Base-by-base conservation (phyloP, 1,139 yeast genomes). In the Scheffersomyces lignicola region DNA sequence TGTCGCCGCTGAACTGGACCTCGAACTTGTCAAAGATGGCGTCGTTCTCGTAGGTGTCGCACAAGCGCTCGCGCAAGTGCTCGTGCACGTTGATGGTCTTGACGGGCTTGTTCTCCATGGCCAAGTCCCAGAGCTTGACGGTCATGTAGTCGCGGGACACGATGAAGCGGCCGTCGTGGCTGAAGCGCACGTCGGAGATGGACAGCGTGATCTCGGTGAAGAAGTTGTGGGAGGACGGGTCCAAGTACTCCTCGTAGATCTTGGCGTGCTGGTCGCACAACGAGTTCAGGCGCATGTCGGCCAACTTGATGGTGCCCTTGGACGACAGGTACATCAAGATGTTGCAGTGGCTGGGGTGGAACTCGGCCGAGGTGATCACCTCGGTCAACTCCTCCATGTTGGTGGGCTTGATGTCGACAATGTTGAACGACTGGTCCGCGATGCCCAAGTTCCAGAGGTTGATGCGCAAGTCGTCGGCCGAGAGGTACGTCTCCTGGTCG, bases 331-430 rank as follows among this genome's bases (percentile, higher is more conserved):
- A 92, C 94, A 92, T 89, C 61, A 94, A 92, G 54, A 86, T 70
- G 60, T 92, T 92, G 69, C 99, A 94, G 58, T 84, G 83, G 36
- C 69, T 68, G 11, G 99, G 98, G 60, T 94, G 98, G 67, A 94
- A 92, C 60, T 90, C 96, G 3, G 97, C 95, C 52, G 94, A 80
- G n/a, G 99, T 94, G 48, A 94, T 92, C 36, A 94, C 98, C 62
- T 94, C 98, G 10, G 98, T 92, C 53, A 94, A 76, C 63, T 94
- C 99, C 66, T 94, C 99, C 98, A 94, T 94, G 62, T 90, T 89
- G 13, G 92, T 87, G 5, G 99, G 99, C 62, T 94, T 90, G 53
- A 94, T 94, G 62, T 94, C 98, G 42, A 94, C 98, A 50, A 94
- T 90, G 60, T 86, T 94, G 65, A 94, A 94, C 50, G 94, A 81